Percentiles rank a stretch among this genome's conserved stretches.
These are phyloP conservation scores for Phytophthora tentaculata DNA, from an alignment of 352 stramenopile genomes.

Conservation along the genomic window DNA sequence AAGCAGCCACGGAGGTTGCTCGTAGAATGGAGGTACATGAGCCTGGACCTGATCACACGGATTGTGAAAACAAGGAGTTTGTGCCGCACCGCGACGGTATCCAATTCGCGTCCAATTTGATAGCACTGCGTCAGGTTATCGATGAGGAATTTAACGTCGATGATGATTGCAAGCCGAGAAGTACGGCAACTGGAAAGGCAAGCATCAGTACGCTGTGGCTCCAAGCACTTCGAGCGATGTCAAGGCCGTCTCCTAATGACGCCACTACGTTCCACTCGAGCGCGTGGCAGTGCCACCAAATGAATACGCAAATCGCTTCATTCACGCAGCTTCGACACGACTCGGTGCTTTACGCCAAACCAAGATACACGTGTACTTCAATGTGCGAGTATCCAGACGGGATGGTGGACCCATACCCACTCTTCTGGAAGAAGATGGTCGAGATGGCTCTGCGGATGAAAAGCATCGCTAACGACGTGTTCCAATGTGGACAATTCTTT, in stretches of 20 bases:
- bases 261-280: slow-evolving; percentile 16
- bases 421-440: slow-evolving; percentile 29
- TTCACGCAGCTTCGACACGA: slow-evolving; percentile 35
- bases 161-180: not conserved
- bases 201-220: not conserved
- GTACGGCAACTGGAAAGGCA: not conserved
- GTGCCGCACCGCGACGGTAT: not conserved
- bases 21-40: slow-evolving; percentile 7
- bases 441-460: slow-evolving; percentile 17
- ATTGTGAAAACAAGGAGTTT: not conserved
- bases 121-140: not conserved
- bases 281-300: slow-evolving; percentile 21
- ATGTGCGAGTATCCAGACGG: slow-evolving; percentile 17
- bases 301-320: slow-evolving; percentile 32
- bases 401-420: slow-evolving; percentile 26
- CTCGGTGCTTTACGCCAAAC: slow-evolving; percentile 33
- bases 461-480: slow-evolving; percentile 1
- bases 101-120: not conserved
- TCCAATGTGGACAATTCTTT: not conserved
- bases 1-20: slow-evolving; percentile 16
- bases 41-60: not conserved
- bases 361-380: slow-evolving; percentile 20
- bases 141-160: not conserved
- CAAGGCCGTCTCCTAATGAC: slow-evolving; percentile 17
- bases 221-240: slow-evolving; percentile 24